A percentile compares a stretch with the other conserved stretches of the same genome.
These are phyloP conservation scores for Ophiocordyceps camponoti-saundersi DNA, from an alignment of 2,329 filamentous ascomycete genomes.

Conservation along the genomic window DNA sequence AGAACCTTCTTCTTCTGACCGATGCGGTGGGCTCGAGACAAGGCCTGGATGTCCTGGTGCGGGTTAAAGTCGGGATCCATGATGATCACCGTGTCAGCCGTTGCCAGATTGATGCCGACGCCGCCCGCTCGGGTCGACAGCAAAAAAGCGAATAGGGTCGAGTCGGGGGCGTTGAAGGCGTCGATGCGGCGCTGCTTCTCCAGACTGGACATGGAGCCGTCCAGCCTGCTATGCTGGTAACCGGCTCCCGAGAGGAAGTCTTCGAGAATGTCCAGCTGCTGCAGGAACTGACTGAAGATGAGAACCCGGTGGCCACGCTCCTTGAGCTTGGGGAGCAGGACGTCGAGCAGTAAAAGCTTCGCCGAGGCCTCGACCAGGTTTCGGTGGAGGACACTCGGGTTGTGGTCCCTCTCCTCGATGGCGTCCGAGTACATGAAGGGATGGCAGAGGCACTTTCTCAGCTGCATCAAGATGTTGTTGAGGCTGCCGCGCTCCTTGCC, in stretches of 20 bases:
- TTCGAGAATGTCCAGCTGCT: constrained; percentile 76
- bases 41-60: constrained; percentile 90
- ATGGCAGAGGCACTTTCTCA: constrained; percentile 88
- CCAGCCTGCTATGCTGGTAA: constrained; percentile 61
- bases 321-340: constrained; percentile 75
- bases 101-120: constrained; percentile 93
- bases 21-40: constrained; percentile 88
- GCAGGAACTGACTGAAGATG: constrained; percentile 90
- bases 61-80: constrained; percentile 96
- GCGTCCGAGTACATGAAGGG: constrained; percentile 85
- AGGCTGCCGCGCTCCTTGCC: constrained; percentile 59
- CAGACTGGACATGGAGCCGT: constrained; percentile 64
- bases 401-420: constrained; percentile 66
- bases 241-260: constrained; percentile 72
- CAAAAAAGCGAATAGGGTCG: constrained; percentile 73
- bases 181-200: constrained; percentile 94
- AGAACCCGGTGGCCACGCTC: constrained; percentile 78
- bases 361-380: constrained; percentile 84
- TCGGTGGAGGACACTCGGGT: constrained; percentile 45
- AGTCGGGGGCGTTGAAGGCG: constrained; percentile 74
- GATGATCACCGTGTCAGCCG: constrained; percentile 94
- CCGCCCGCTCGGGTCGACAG: constrained; percentile 89
- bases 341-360: constrained; percentile 69
- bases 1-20: constrained; percentile 93
- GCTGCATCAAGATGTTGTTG: constrained; percentile 89